Conservation (phyloP, 345 rosid genomes). For the Carallia brachiata region DNA sequence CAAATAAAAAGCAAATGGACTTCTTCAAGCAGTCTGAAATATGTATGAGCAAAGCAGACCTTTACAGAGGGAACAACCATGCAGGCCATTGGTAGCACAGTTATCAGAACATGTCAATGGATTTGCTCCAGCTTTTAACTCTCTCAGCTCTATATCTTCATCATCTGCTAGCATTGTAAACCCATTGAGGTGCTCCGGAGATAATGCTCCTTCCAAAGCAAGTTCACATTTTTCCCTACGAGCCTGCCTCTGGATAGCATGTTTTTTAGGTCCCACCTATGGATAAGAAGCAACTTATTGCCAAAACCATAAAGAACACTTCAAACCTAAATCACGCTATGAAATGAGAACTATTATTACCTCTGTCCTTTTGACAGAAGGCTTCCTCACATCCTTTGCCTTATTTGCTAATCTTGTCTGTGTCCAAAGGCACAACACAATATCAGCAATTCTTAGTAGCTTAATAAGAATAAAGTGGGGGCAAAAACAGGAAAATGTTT, state of each 20-base stretch:
- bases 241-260: slow-evolving; percentile 32
- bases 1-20: slow-evolving; percentile 13
- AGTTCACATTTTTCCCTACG: slow-evolving; percentile 68
- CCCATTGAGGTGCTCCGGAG: slow-evolving; percentile 40
- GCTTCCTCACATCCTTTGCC: slow-evolving; percentile 49
- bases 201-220: slow-evolving; percentile 40
- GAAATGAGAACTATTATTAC: slow-evolving; percentile 31
- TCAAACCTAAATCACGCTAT: slow-evolving; percentile 16
- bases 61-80: slow-evolving; percentile 75
- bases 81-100: slow-evolving; percentile 44
- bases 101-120: slow-evolving; percentile 61
- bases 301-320: neutral
- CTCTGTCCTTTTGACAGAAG: slow-evolving; percentile 48
- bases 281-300: slow-evolving; percentile 25
- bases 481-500: slow-evolving; percentile 7
- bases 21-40: slow-evolving; percentile 8
- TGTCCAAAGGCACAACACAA: slow-evolving; percentile 36
- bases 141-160: slow-evolving; percentile 87
- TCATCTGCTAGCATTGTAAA: slow-evolving; percentile 67
- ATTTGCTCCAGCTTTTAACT: slow-evolving; percentile 60
- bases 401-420: slow-evolving; percentile 57
- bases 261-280: slow-evolving; percentile 47
- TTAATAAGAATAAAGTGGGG: neutral
- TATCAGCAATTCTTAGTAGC: slow-evolving; percentile 9
- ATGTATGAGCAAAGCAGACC: slow-evolving; percentile 44